Conservation (phyloP, 768 basidiomycete species). For the Trametes maxima region DNA sequence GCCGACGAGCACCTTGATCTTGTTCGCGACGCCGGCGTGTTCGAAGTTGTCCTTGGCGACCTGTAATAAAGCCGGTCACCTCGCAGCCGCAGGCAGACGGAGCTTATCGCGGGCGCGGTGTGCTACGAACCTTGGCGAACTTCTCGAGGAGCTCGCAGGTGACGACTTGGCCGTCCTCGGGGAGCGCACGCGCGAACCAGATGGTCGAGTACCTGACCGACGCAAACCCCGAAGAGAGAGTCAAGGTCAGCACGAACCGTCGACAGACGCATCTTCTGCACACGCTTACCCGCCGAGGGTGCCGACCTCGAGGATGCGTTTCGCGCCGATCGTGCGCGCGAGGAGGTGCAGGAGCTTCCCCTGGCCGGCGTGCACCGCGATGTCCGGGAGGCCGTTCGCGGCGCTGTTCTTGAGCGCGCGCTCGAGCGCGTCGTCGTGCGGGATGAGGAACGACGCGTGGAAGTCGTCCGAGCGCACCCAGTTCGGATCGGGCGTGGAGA, state of each 20-base stretch:
- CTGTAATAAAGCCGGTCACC: constrained; percentile 33
- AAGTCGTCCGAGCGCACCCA: constrained; percentile 58
- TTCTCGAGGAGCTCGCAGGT: constrained; percentile 49
- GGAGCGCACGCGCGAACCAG: constrained; percentile 42
- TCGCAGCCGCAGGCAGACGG: not conserved
- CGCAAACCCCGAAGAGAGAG: not conserved
- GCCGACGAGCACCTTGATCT: constrained; percentile 54
- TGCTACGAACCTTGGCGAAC: constrained; percentile 44
- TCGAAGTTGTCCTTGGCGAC: constrained; percentile 61
- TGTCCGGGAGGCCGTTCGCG: constrained; percentile 50
- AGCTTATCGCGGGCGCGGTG: not conserved
- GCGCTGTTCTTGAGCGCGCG: constrained; percentile 42
- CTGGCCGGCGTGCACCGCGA: constrained; percentile 54
- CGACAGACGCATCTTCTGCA: too few species aligned
- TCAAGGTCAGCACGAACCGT: too few species aligned
- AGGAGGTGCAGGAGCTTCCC: constrained; percentile 61
- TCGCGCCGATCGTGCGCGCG: constrained; percentile 52
- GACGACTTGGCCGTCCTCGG: constrained; percentile 50
- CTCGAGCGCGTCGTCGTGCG: constrained; percentile 46
- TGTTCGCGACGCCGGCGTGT: constrained; percentile 51
- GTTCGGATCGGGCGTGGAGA: constrained; percentile 29
- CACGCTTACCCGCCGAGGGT: constrained; percentile 60
- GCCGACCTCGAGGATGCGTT: constrained; percentile 64
- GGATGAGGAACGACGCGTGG: constrained; percentile 57
- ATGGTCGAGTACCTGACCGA: constrained; percentile 38